phyloP scores from a whole-genome alignment of 225 moss, liverwort and hornwort genomes.

The Takakia lepidozioides region DNA sequence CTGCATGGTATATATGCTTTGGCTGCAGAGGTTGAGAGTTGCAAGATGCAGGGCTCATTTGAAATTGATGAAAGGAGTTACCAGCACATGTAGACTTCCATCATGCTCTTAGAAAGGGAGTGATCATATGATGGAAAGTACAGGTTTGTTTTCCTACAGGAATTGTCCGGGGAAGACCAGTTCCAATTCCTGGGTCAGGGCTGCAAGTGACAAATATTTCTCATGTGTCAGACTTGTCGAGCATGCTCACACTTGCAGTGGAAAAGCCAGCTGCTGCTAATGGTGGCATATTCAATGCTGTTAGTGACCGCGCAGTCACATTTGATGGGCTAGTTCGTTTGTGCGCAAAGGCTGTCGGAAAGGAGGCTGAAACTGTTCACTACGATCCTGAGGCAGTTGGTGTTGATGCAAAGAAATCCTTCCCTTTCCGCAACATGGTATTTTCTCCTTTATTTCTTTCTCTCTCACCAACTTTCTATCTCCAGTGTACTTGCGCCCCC shows the following conservation, averaged over 20 bases:
- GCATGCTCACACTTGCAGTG: slow-evolving; percentile 87
- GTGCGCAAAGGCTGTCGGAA: slow-evolving; percentile 78
- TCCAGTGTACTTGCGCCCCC: too few relatives aligned
- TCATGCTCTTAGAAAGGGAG: too few relatives aligned
- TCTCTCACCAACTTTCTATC: too few relatives aligned
- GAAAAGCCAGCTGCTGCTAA: slow-evolving; percentile 80
- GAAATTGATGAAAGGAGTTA: too few relatives aligned
- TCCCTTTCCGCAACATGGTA: slow-evolving; percentile 94
- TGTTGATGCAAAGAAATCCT: slow-evolving; percentile 90
- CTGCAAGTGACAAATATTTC: slow-evolving; percentile 88
- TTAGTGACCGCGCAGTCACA: slow-evolving; percentile 72
- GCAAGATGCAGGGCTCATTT: too few relatives aligned
- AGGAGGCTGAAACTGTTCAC: slow-evolving; percentile 65
- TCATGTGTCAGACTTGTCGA: slow-evolving; percentile 81
- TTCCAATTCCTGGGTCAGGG: slow-evolving; percentile 80
- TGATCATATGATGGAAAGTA: too few relatives aligned
- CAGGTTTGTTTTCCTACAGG: slow-evolving; percentile 61
- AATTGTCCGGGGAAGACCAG: slow-evolving; percentile 81
- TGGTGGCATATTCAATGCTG: slow-evolving; percentile 79
- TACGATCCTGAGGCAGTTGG: slow-evolving; percentile 88
- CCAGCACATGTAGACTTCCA: too few relatives aligned
- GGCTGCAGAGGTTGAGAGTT: too few relatives aligned
- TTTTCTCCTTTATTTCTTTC: neutral
- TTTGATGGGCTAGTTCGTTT: slow-evolving; percentile 73
- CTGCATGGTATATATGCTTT: too few relatives aligned